Percentiles rank a stretch among this genome's conserved stretches.
Conservation (phyloP, 805 yeast genomes). For the Candida dendrica region DNA sequence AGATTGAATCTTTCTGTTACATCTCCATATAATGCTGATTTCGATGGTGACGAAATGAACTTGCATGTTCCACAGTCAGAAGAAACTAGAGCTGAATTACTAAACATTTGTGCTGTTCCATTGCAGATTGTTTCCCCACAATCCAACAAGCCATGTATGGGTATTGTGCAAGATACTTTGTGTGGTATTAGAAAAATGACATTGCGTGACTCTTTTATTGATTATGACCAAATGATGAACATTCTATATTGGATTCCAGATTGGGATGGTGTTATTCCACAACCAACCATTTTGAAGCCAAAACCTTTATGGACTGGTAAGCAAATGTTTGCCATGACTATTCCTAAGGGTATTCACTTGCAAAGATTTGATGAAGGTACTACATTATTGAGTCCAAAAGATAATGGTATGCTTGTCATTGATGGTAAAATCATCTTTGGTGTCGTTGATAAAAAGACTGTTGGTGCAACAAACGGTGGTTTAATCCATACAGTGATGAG, state of each 20-base stretch:
- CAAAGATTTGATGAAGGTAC: conserved; percentile 91
- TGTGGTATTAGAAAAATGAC: conserved; percentile 98
- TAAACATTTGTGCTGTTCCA: conserved; percentile 95
- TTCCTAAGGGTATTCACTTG: conserved; percentile 92
- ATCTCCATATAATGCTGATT: conserved; percentile 99
- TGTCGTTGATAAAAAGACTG: conserved; percentile 96
- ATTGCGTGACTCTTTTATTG: conserved; percentile 79
- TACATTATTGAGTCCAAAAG: conserved; percentile 78
- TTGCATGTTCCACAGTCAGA: conserved; percentile 98
- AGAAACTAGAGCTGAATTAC: conserved; percentile 93
- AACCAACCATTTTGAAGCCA: conserved; percentile 90
- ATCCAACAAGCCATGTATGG: conserved; percentile 98
- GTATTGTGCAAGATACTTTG: conserved; percentile 97
- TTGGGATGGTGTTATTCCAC: conserved; percentile 98
- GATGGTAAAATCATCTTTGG: conserved; percentile 98
- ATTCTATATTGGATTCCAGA: conserved; percentile 96
- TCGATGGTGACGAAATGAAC: conserved; percentile 99
- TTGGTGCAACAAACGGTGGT: conserved; percentile 98
- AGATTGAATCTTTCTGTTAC: conserved; percentile 94
- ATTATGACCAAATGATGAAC: conserved; percentile 91
- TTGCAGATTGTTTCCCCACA: conserved; percentile 97
- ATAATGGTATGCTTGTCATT: conserved; percentile 89
- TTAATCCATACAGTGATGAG: conserved; percentile 94
- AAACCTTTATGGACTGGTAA: conserved; percentile 98
- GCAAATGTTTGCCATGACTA: conserved; percentile 84